Evolutionary conservation across 2,329 filamentous ascomycete genomes (phyloP), one percentile per base, ranked within the genome.

Genomic region (Sporothrix sp.): DNA sequence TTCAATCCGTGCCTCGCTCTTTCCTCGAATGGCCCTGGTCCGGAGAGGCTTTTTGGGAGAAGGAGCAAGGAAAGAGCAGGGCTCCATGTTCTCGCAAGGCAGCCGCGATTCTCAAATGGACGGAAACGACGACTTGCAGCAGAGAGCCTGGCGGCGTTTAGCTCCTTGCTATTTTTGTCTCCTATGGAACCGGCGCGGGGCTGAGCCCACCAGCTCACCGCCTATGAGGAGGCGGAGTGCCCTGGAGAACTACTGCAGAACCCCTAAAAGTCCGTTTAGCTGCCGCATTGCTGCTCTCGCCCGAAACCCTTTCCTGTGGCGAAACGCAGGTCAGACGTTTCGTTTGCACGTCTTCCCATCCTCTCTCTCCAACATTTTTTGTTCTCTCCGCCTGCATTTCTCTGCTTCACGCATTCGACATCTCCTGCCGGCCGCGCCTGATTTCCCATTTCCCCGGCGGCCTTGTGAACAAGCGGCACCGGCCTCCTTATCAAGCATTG

Each of bases 221-320:
- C 39, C 28, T 33, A 21, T 33, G 30, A 18, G 25, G 21, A 30
- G 45, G 11, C 23, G 18, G 13, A 16, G 37, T 21, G 10, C 18
- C 33, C 33, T 18, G 20, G 7, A 33, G 38, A 11, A 43, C 1
- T 21, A 7, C 14, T 42, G 20, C 16, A 32, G 36, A 37, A 13
- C 9, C 45, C 35, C 45, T 23, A 28, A 37, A 20, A 44, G 9
- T 8, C 16, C 39, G 25, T 25, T 47, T 37, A 48, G 25, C 25
- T 36, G 33, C 45, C 45, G 35, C 33, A 35, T 30, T 27, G 18
- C 32, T 20, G 35, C 14, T 16, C 23, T 39, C 32, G 43, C 46
- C 45, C 54, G 54, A 56, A 56, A 56, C 54, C 33, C 35, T 38
- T 33, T 32, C 18, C 27, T 36, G 50, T 53, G 52, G 48, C 54